A percentile compares a stretch with the other conserved stretches of the same genome.
Evolutionary conservation across 768 basidiomycete genomes (phyloP).

Genomic region (Boletus coccyginus): DNA sequence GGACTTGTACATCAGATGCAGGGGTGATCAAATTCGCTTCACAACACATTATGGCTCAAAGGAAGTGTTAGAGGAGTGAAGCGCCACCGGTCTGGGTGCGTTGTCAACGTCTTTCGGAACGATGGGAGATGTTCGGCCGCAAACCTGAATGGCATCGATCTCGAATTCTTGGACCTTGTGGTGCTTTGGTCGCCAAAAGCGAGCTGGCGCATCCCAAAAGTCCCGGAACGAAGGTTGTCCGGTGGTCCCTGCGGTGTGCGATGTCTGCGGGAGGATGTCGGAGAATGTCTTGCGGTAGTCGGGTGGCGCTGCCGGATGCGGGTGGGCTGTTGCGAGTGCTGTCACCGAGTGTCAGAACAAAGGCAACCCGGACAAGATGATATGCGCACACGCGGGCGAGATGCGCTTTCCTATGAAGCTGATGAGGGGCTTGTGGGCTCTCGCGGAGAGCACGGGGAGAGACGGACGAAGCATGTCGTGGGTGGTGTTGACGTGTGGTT

Average conservation of each 20-base stretch:
- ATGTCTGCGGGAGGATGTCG: conserved; percentile 38
- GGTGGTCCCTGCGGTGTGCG: conserved; percentile 5
- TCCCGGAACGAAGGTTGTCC: conserved; percentile 34
- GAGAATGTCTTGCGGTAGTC: conserved; percentile 53
- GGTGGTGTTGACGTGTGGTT: conserved; percentile 17
- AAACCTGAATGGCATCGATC: conserved; percentile 65
- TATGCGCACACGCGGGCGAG: conserved; percentile 44
- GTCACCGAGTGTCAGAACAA: conserved; percentile 19
- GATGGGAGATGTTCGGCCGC: conserved; percentile 22
- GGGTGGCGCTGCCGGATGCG: conserved; percentile 68
- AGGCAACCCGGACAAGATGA: neutral
- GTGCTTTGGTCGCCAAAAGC: conserved; percentile 51
- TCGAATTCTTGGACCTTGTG: conserved; percentile 53
- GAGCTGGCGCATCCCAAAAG: conserved; percentile 68
- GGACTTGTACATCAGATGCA: neutral
- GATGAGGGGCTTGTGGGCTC: conserved; percentile 58
- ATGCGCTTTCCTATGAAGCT: conserved; percentile 58
- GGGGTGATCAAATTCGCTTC: neutral
- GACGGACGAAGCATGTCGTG: conserved; percentile 35
- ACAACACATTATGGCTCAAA: neutral
- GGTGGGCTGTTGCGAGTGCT: conserved; percentile 41
- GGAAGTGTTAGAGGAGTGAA: conserved; percentile 38
- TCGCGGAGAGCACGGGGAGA: conserved; percentile 36
- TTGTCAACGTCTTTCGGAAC: neutral
- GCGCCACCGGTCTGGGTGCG: conserved; percentile 60